Conservation (phyloP, 2,329 filamentous ascomycete species). For the Colletotrichum siamense region DNA sequence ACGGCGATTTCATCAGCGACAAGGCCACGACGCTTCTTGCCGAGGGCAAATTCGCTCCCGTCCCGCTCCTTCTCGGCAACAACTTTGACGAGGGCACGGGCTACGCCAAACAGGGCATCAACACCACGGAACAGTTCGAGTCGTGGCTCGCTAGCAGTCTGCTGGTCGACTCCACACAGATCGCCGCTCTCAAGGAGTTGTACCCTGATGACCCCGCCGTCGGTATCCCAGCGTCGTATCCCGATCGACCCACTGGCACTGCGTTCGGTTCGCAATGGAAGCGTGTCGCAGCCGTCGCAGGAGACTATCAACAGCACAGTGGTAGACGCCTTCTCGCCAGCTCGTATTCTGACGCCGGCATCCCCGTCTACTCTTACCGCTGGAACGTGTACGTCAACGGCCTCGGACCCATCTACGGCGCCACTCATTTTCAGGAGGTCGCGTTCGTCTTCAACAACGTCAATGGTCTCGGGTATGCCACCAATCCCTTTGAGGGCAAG, state of each 20-base stretch:
- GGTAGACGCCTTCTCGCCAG: slow-evolving; percentile 59
- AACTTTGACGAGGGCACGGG: slow-evolving; percentile 72
- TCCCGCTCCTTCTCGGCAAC: slow-evolving; percentile 68
- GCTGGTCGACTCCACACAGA: slow-evolving; percentile 33
- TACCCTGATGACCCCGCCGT: slow-evolving; percentile 52
- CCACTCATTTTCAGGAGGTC: slow-evolving; percentile 33
- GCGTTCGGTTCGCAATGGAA: slow-evolving; percentile 72
- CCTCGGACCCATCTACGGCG: slow-evolving; percentile 24
- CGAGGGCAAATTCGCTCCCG: slow-evolving; percentile 64
- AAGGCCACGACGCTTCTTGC: slow-evolving; percentile 56
- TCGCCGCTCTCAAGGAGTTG: slow-evolving; percentile 50
- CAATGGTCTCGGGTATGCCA: slow-evolving; percentile 55
- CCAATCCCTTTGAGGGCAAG: slow-evolving; percentile 46
- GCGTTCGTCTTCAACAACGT: slow-evolving; percentile 56
- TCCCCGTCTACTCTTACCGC: slow-evolving; percentile 60
- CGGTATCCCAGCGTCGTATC: slow-evolving; percentile 50
- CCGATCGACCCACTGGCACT: slow-evolving; percentile 47
- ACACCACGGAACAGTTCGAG: slow-evolving; percentile 59
- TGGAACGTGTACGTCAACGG: slow-evolving; percentile 43
- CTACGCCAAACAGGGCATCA: slow-evolving; percentile 60
- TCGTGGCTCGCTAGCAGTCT: slow-evolving; percentile 37
- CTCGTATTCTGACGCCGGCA: slow-evolving; percentile 50
- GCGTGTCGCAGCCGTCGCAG: slow-evolving; percentile 65
- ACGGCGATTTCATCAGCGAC: slow-evolving; percentile 45
- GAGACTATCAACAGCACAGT: slow-evolving; percentile 62